These are phyloP conservation scores for Boletus rubroflammeus DNA, from an alignment of 768 basidiomycete genomes.

Conservation along the genomic window DNA sequence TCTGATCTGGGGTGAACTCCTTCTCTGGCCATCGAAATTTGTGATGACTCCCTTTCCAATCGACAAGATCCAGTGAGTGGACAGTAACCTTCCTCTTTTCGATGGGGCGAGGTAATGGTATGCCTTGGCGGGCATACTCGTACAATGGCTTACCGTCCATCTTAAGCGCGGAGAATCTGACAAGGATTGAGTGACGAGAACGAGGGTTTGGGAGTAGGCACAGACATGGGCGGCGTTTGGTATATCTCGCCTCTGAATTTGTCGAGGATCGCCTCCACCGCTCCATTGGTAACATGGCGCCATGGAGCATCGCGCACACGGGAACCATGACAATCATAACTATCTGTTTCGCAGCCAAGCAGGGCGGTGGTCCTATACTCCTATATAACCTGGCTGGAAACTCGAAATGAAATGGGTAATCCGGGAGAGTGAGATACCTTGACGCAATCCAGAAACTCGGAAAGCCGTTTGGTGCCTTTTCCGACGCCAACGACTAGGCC, in stretches of 20 bases:
- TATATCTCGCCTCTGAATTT: constrained; percentile 83
- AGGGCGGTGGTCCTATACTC: constrained; percentile 90
- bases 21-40: constrained; percentile 73
- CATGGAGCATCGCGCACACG: constrained; percentile 74
- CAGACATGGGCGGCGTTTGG: constrained; percentile 90
- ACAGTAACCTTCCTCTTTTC: constrained; percentile 81
- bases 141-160: constrained; percentile 97
- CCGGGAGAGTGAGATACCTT: constrained; percentile 54
- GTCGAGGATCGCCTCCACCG: constrained; percentile 64
- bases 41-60: constrained; percentile 80
- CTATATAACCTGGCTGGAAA: constrained; percentile 39
- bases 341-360: constrained; percentile 91
- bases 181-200: constrained; percentile 5
- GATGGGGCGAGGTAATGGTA: constrained; percentile 92
- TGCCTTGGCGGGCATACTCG: constrained; percentile 90
- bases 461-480: constrained; percentile 84
- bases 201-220: not conserved
- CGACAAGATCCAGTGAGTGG: constrained; percentile 71
- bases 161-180: constrained; percentile 94
- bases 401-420: constrained; percentile 4
- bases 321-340: constrained; percentile 88
- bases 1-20: constrained; percentile 63
- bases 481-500: constrained; percentile 80
- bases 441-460: constrained; percentile 79
- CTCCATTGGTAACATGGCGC: constrained; percentile 78